Percentiles rank a stretch among this genome's conserved stretches.
phyloP scores from a whole-genome alignment of 2,329 filamentous ascomycete genomes.

The Alternaria sp. region DNA sequence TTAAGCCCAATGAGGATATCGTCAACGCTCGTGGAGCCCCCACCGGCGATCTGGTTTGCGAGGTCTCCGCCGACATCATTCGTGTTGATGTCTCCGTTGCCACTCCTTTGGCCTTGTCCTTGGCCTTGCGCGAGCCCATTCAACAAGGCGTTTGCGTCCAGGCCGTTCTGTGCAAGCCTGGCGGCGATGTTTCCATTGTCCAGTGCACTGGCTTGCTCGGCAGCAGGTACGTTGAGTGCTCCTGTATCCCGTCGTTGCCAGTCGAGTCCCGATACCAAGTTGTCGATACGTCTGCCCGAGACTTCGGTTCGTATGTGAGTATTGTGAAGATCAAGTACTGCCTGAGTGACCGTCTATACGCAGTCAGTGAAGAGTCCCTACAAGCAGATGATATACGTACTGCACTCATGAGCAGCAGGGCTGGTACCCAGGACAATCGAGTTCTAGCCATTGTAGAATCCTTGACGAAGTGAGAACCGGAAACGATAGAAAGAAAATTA shows the following conservation, averaged over 20 bases:
- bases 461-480: background rate
- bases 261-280: constrained; percentile 33
- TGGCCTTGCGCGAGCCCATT: constrained; percentile 21
- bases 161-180: constrained; percentile 21
- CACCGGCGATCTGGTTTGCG: constrained; percentile 29
- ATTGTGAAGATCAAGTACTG: constrained; percentile 34
- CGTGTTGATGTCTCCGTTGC: constrained; percentile 9
- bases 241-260: constrained; percentile 19
- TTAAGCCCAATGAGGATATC: constrained; percentile 17
- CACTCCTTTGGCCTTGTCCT: constrained; percentile 10
- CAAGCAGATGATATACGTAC: constrained; percentile 24
- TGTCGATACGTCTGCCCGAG: constrained; percentile 31
- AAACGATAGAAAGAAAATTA: constrained; percentile 15
- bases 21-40: constrained; percentile 14
- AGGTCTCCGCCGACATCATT: constrained; percentile 20
- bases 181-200: constrained; percentile 16
- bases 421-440: constrained; percentile 29
- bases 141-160: constrained; percentile 29
- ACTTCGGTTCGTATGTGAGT: constrained; percentile 28
- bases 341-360: constrained; percentile 31
- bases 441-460: constrained; percentile 39
- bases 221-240: constrained; percentile 16
- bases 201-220: constrained; percentile 13
- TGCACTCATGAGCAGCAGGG: constrained; percentile 38
- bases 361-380: constrained; percentile 21